A percentile compares a stretch with the other conserved stretches of the same genome.
Evolutionary conservation across 2,329 filamentous ascomycete genomes (phyloP).

Genomic region (Thelonectria discophora): DNA sequence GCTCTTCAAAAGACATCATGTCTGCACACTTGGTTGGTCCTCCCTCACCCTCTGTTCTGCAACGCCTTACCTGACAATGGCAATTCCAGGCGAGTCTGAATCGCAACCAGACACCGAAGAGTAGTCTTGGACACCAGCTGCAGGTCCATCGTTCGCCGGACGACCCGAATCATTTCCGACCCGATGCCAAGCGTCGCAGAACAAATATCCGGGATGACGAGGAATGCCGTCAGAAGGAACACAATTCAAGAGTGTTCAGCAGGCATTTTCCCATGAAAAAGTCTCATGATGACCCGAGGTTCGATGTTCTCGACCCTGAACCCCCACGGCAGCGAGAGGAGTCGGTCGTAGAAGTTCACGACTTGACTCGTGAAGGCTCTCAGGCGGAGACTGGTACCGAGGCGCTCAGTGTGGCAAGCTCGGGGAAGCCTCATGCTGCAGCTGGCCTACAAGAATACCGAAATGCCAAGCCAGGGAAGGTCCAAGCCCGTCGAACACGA

Average conservation of each 20-base stretch:
- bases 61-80: constrained; percentile 21
- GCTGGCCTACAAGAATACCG: constrained; percentile 35
- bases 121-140: constrained; percentile 30
- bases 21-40: constrained; percentile 38
- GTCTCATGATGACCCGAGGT: constrained; percentile 16
- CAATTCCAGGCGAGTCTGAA: constrained; percentile 39
- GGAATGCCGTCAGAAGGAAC: background rate
- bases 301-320: constrained; percentile 23
- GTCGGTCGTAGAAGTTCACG: constrained; percentile 19
- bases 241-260: background rate
- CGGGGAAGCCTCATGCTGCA: constrained; percentile 24
- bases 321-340: background rate
- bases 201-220: constrained; percentile 31
- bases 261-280: background rate
- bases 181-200: constrained; percentile 32
- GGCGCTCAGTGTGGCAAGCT: constrained; percentile 28
- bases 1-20: constrained; percentile 39
- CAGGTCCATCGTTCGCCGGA: background rate
- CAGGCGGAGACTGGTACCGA: constrained; percentile 30
- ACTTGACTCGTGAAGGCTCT: constrained; percentile 34
- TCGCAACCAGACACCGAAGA: constrained; percentile 28
- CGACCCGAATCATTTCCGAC: background rate
- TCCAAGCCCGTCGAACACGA: constrained; percentile 20
- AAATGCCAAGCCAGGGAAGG: constrained; percentile 22
- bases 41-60: background rate